A percentile compares a stretch with the other conserved stretches of the same genome.
Conservation (phyloP, 2,329 filamentous ascomycete genomes). For the Lachnellula hyalina region DNA sequence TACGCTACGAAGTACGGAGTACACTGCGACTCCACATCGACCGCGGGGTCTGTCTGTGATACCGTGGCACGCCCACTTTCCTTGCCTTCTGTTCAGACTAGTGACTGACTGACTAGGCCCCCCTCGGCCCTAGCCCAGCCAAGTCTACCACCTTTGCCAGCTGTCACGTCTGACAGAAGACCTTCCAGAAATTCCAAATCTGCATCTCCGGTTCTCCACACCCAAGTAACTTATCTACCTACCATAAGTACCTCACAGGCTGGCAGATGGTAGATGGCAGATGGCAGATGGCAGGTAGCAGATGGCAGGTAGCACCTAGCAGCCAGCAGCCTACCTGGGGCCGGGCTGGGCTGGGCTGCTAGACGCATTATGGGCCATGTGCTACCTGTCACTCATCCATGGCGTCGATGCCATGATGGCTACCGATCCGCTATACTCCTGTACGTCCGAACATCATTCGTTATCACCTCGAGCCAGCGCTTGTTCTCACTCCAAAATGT, state of each 20-base stretch:
- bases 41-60: too few species aligned
- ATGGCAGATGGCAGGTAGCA: too few species aligned
- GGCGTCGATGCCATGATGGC: not conserved
- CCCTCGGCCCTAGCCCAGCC: not conserved
- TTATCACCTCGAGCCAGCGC: not conserved
- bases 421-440: not conserved
- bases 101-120: not conserved
- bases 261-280: not conserved
- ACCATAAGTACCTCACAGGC: not conserved
- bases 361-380: not conserved
- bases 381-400: not conserved
- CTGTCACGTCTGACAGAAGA: conserved; percentile 5
- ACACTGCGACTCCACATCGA: too few species aligned
- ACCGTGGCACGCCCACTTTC: not conserved
- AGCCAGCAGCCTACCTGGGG: too few species aligned
- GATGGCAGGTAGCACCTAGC: too few species aligned
- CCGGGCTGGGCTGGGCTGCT: not conserved
- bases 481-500: not conserved
- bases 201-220: not conserved
- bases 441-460: not conserved
- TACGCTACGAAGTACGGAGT: too few species aligned
- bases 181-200: not conserved
- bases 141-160: conserved; percentile 2
- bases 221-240: not conserved
- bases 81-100: not conserved